Evolutionary conservation across 1,284 basidiomycete genomes (phyloP), one percentile per base, ranked within the genome.

Genomic region (Rhodotorula sp.): DNA sequence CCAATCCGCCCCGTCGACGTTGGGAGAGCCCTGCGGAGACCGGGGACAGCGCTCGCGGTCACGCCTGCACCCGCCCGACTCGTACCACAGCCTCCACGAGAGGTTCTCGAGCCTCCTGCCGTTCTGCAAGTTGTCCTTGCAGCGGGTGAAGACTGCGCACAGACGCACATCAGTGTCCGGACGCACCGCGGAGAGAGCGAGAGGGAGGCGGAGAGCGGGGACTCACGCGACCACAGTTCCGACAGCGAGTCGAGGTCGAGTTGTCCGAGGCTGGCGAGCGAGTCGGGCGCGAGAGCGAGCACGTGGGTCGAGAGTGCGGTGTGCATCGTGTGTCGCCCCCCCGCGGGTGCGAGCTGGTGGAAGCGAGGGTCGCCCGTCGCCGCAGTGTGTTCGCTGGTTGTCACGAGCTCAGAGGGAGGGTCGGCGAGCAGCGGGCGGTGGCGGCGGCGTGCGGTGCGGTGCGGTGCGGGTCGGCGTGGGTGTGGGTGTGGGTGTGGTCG

Each of bases 21-120:
- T 46, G 20, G 37, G 37, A 15, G 7, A 13, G 24, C 54, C 18
- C 30, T n/a, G 37, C 26, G 55, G 18, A 10, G 28, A 28, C 4
- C 13, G 0, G n/a, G 37, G 37, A 22, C 4, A 26, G 11, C 9
- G 20, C 40, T 34, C 53, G 20, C n/a, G n/a, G 52, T 64, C 62
- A 31, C 59, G 61, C 44, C 70, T 48, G 22, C 51, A 51, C 59
- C 68, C 52, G 46, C 46, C 60, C 34, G 64, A 66, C n/a, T 67
- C 73, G 64, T 89, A 86, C 90, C 90, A 92, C 20, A 93, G 81
- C 61, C 91, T 83, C 91, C 91, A 93, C 10, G 88, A 88, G 65
- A 92, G 87, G 78, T 93, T 92, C 81, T 93, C 91, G 37, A 92
- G 84, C 44, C 91, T 83, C 31, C 83, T 84, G 20, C 91, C 91